A percentile compares a stretch with the other conserved stretches of the same genome.
Evolutionary conservation across 2,329 filamentous ascomycete genomes (phyloP).

Genomic region (Microsporum audouinii): DNA sequence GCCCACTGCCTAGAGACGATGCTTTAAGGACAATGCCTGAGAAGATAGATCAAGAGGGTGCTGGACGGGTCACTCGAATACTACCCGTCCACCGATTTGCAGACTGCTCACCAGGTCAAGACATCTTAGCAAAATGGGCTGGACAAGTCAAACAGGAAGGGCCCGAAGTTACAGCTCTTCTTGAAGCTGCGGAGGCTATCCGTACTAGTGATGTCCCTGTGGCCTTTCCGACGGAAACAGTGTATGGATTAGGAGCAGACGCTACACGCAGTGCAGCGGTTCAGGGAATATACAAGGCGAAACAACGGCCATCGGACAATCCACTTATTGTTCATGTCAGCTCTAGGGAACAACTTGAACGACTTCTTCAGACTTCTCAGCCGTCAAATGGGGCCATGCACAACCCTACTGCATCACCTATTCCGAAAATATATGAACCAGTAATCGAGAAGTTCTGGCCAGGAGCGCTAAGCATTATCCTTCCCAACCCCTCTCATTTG

Average conservation of each 20-base stretch:
- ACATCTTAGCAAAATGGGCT: conserved; percentile 32
- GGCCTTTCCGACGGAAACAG: conserved; percentile 93
- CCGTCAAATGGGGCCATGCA: conserved; percentile 22
- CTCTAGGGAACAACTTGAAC: conserved; percentile 63
- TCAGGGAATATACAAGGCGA: conserved; percentile 81
- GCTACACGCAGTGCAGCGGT: conserved; percentile 77
- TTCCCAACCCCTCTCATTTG: conserved; percentile 61
- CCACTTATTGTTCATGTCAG: conserved; percentile 87
- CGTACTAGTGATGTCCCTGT: conserved; percentile 61
- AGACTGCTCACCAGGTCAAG: conserved; percentile 21
- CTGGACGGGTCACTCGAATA: conserved; percentile 22
- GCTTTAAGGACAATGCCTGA: not conserved
- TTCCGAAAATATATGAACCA: conserved; percentile 65
- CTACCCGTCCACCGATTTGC: conserved; percentile 30
- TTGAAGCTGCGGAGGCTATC: conserved; percentile 55
- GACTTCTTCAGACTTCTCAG: conserved; percentile 42
- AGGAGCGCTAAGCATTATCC: conserved; percentile 79
- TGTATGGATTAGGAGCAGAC: conserved; percentile 94
- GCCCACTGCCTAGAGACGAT: not conserved
- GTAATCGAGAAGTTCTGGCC: conserved; percentile 85
- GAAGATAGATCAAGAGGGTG: not conserved
- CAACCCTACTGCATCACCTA: conserved; percentile 21
- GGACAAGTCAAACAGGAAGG: conserved; percentile 28
- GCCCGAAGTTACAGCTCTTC: conserved; percentile 43
- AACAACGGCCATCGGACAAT: conserved; percentile 85